These are phyloP conservation scores for Trypanosomatidae sp. DNA, from an alignment of 208 protist genomes.

Conservation along the genomic window DNA sequence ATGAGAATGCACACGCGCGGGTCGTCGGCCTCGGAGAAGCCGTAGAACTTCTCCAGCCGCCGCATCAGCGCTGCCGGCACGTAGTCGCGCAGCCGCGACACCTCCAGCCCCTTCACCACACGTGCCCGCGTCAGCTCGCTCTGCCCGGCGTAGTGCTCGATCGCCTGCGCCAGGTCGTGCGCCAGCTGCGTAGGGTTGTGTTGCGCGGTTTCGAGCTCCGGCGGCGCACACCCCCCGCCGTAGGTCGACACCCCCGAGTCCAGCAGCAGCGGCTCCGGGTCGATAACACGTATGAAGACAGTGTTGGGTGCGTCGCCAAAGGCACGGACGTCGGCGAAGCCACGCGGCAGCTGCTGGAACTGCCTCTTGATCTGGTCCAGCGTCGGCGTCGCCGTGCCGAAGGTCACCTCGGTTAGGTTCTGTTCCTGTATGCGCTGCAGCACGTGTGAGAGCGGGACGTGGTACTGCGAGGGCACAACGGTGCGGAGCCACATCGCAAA, in stretches of 20 bases:
- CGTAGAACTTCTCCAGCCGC: constrained; percentile 35
- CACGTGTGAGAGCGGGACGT: constrained; percentile 19
- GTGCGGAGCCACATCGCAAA: constrained; percentile 29
- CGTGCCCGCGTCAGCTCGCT: constrained; percentile 2
- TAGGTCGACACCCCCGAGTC: constrained; percentile 17
- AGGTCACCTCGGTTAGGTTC: background rate
- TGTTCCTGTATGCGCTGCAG: background rate
- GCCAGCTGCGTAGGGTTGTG: constrained; percentile 24
- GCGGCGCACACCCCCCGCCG: background rate
- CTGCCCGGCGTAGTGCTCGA: constrained; percentile 10
- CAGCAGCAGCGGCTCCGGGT: constrained; percentile 29
- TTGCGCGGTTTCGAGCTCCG: constrained; percentile 12
- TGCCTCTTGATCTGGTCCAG: constrained; percentile 10
- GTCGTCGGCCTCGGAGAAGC: constrained; percentile 16
- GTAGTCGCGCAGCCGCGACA: constrained; percentile 43
- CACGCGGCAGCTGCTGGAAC: constrained; percentile 15
- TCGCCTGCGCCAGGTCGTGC: constrained; percentile 1
- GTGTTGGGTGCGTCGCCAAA: constrained; percentile 20
- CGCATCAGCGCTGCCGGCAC: constrained; percentile 35
- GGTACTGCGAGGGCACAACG: constrained; percentile 28
- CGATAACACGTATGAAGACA: constrained; percentile 30
- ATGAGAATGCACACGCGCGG: constrained; percentile 46
- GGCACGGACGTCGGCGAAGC: constrained; percentile 28
- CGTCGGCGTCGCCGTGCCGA: constrained; percentile 5
- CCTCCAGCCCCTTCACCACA: constrained; percentile 25